Conservation (phyloP, 2,329 filamentous ascomycete species). For the Daldinia eschscholtzii region DNA sequence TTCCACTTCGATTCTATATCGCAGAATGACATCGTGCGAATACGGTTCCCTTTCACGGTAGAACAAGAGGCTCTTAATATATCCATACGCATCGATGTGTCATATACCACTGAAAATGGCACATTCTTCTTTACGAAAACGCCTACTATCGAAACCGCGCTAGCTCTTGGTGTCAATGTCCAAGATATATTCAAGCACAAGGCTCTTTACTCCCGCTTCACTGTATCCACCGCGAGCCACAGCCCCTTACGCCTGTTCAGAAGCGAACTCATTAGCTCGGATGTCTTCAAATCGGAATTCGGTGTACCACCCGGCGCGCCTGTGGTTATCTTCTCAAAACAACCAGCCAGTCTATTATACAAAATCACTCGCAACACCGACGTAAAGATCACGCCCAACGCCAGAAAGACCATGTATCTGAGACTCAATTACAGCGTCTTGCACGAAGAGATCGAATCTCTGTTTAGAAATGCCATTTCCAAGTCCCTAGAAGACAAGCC, state of each 20-base stretch:
- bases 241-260: slow-evolving; percentile 81
- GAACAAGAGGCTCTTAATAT: slow-evolving; percentile 81
- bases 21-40: slow-evolving; percentile 61
- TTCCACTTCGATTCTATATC: slow-evolving; percentile 65
- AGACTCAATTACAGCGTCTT: slow-evolving; percentile 81
- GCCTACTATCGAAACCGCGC: slow-evolving; percentile 75
- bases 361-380: slow-evolving; percentile 73
- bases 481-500: slow-evolving; percentile 56
- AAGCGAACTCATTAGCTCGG: slow-evolving; percentile 77
- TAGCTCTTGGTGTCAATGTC: slow-evolving; percentile 94
- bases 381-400: slow-evolving; percentile 52
- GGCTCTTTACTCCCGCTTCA: slow-evolving; percentile 88
- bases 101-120: slow-evolving; percentile 76
- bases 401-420: slow-evolving; percentile 70
- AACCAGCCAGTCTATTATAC: slow-evolving; percentile 85
- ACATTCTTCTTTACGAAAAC: slow-evolving; percentile 73
- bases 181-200: slow-evolving; percentile 93
- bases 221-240: slow-evolving; percentile 82
- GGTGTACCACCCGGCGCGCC: slow-evolving; percentile 65
- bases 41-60: slow-evolving; percentile 84
- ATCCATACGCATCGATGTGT: slow-evolving; percentile 79
- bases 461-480: slow-evolving; percentile 60
- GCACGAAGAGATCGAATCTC: slow-evolving; percentile 75
- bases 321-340: slow-evolving; percentile 80
- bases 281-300: slow-evolving; percentile 74